Base-by-base conservation (phyloP, 495 filamentous ascomycete species). In the Astrocystis sublimbata region DNA sequence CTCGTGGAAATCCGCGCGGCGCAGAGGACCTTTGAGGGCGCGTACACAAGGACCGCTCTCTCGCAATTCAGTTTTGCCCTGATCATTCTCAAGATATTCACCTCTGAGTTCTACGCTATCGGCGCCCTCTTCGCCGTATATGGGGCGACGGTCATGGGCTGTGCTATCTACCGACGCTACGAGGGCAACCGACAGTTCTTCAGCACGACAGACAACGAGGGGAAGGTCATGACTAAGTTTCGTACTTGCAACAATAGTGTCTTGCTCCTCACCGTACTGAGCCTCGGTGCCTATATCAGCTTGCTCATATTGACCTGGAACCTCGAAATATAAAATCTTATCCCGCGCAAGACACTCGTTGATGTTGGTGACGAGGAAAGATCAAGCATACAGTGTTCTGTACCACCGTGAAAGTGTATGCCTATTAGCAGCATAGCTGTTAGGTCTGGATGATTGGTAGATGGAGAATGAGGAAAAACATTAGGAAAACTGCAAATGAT, bases 141-240 rank as follows among this genome's bases (percentile, higher is more conserved):
- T 66, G 93, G 96, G 0, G 87, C 89, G 17, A 90, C 90, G 13
- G 84, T 98, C 13, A 75, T 98, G 67, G 78, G 90, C 6, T 90
- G 91, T 47, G 88, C 90, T 58, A 72, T 92, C 50, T 92, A 92
- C 71, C 82, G 94, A 15, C 85, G 96, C 60, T 88, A 92, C 62
- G 87, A 96, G 69, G 94, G 94, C 60, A 97, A 98, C 72, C 83
- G 83, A 55, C 93, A 97, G 72, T 97, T 98, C 75, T 97, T 97
- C 73, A 87, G 86, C 40, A 87, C 85, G 85, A 56, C 55, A 10
- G 86, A 89, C 76, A 85, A 88, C 1, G 69, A 90, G 61, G 76
- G 76, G 30, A 74, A 76, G 28, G 51, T 78, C 42, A 78, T 68
- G 63, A 90, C 90, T 74, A 91, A 86, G 67, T 98, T 98, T 71